Conservation (phyloP, 1,139 yeast genomes). For the Blastobotrys buckinghamii region DNA sequence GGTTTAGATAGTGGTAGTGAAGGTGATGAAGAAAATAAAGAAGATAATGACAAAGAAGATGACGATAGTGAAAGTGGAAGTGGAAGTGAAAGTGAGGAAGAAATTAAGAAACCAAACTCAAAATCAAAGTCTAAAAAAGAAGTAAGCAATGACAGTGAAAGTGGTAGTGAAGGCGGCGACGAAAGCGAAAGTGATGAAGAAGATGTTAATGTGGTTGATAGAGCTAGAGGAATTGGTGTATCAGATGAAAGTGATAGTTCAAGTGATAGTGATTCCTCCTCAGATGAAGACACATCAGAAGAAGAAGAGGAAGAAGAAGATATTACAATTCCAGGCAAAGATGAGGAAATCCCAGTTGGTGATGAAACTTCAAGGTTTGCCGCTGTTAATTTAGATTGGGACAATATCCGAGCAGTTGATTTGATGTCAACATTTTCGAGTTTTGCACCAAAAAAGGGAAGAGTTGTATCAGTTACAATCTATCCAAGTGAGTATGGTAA, state of each 20-base stretch:
- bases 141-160: conserved; percentile 27
- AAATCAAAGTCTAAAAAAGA: no score
- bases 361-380: conserved; percentile 82
- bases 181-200: conserved; percentile 27
- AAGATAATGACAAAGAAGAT: conserved; percentile 10
- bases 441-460: conserved; percentile 75
- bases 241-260: conserved; percentile 21
- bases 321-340: conserved; percentile 52
- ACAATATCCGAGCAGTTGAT: conserved; percentile 78
- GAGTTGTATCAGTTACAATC: conserved; percentile 63
- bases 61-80: conserved; percentile 27
- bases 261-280: conserved; percentile 6
- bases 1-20: conserved; percentile 31
- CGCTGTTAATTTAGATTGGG: conserved; percentile 97
- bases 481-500: conserved; percentile 94
- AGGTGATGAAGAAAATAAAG: conserved; percentile 8
- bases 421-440: conserved; percentile 85
- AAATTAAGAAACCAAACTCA: no score
- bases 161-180: conserved; percentile 29
- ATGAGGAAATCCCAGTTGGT: conserved; percentile 67
- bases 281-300: conserved; percentile 30
- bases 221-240: conserved; percentile 13
- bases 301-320: conserved; percentile 30
- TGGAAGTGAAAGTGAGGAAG: conserved; percentile 28
- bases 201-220: conserved; percentile 2